phyloP scores from a whole-genome alignment of 176 grass and related monocot genomes.

The Tillandsia fasciculata region DNA sequence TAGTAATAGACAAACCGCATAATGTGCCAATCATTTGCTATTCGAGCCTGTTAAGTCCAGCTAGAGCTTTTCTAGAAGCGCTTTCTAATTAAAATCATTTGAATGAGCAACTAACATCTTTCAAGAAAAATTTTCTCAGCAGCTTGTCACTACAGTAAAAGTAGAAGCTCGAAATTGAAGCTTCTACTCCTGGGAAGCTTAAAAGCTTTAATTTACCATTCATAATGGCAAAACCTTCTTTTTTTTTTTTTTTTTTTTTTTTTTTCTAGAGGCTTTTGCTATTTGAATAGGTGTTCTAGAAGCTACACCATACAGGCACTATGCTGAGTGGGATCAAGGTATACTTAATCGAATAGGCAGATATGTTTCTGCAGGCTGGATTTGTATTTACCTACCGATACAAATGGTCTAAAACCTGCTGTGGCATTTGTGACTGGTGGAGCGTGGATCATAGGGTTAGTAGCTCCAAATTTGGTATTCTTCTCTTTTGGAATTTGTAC shows the following conservation, averaged over 20 bases:
- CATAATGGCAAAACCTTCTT: no score
- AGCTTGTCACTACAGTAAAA: no score
- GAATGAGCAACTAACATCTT: no score
- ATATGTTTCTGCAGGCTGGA: constrained; percentile 53
- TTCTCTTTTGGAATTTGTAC: background rate
- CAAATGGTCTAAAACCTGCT: constrained; percentile 39
- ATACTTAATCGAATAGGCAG: background rate
- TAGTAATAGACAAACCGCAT: background rate
- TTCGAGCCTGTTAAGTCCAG: no score
- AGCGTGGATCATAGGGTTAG: constrained; percentile 98
- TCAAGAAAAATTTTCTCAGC: no score
- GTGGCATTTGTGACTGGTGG: constrained; percentile 82
- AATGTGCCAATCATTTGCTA: background rate
- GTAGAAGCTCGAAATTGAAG: background rate
- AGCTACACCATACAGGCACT: background rate
- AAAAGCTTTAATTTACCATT: no score
- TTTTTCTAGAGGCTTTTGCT: constrained; percentile 1
- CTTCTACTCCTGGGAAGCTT: no score
- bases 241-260: background rate
- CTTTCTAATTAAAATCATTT: no score
- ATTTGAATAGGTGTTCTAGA: background rate
- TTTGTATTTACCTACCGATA: constrained; percentile 64
- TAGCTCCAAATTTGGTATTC: constrained; percentile 19
- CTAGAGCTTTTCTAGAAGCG: background rate
- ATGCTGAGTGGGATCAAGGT: background rate